These are phyloP conservation scores for Thalassiosira profunda DNA, from an alignment of 108 stramenopile species.

Conservation along the genomic window DNA sequence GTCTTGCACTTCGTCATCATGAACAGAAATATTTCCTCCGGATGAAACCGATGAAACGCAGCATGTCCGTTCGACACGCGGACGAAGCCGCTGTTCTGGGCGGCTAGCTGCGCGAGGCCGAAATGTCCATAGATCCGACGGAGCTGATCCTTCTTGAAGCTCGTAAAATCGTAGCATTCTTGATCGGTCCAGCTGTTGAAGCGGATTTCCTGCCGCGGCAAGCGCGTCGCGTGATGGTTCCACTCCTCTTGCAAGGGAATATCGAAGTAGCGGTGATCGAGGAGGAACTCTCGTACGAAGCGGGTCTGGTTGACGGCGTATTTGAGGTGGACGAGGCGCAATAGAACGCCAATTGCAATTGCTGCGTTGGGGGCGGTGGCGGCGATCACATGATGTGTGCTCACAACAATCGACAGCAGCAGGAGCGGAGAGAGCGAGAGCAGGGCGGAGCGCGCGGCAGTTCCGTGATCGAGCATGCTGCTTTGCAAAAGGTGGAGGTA, in stretches of 20 bases:
- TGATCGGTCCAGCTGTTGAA: background rate
- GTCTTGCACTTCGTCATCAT: slow-evolving; percentile 3
- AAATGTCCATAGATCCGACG: slow-evolving; percentile 2
- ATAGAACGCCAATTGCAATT: background rate
- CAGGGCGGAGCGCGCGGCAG: background rate
- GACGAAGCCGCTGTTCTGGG: background rate
- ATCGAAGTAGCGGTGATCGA: background rate
- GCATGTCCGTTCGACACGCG: background rate
- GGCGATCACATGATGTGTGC: background rate
- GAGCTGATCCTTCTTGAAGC: slow-evolving; percentile 1
- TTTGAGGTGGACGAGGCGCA: background rate
- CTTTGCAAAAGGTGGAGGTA: background rate
- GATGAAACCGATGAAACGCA: background rate
- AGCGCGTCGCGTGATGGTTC: background rate
- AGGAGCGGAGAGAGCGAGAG: background rate
- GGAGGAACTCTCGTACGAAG: background rate
- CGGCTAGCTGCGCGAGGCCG: background rate
- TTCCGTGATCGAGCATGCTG: background rate
- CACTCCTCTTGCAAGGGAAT: slow-evolving; percentile 3
- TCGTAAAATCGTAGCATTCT: background rate
- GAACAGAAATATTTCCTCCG: slow-evolving; percentile 12
- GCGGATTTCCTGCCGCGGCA: slow-evolving; percentile 4
- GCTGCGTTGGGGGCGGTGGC: background rate
- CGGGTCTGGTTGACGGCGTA: background rate
- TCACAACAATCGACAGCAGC: background rate